These are phyloP conservation scores for Microdochium bolleyi DNA, from an alignment of 2,329 filamentous ascomycete species.

Conservation along the genomic window DNA sequence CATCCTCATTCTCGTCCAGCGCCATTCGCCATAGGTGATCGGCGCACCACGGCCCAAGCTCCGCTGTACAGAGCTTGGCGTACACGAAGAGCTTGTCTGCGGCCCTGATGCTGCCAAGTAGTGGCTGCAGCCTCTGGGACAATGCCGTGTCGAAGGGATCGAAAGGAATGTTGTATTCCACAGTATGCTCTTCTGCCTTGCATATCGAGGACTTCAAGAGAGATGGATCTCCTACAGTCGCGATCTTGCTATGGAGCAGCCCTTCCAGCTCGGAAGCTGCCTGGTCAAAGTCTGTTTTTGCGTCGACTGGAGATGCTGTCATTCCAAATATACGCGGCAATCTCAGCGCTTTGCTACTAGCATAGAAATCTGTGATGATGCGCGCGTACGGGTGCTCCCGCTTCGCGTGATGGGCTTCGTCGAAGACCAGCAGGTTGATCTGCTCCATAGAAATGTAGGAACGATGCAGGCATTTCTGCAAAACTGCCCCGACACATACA, in stretches of 20 bases:
- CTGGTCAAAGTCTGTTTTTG: slow-evolving; percentile 62
- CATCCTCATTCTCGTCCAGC: slow-evolving; percentile 50
- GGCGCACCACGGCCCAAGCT: slow-evolving; percentile 77
- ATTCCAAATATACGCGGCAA: slow-evolving; percentile 84
- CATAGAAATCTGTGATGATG: slow-evolving; percentile 84
- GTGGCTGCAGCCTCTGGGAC: slow-evolving; percentile 43
- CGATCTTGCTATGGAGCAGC: slow-evolving; percentile 74
- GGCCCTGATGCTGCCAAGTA: slow-evolving; percentile 29
- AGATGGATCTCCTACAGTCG: slow-evolving; percentile 53
- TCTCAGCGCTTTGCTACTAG: slow-evolving; percentile 26
- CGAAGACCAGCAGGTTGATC: slow-evolving; percentile 88
- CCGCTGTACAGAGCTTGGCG: slow-evolving; percentile 49
- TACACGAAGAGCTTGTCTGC: slow-evolving; percentile 53
- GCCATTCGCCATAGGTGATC: slow-evolving; percentile 73
- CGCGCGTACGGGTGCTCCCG: slow-evolving; percentile 85
- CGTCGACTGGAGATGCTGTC: slow-evolving; percentile 93
- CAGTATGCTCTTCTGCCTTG: slow-evolving; percentile 49
- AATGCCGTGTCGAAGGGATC: slow-evolving; percentile 56
- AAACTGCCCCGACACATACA: slow-evolving; percentile 85
- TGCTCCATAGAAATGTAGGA: slow-evolving; percentile 73
- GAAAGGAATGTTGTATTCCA: slow-evolving; percentile 41
- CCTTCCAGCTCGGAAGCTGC: slow-evolving; percentile 68
- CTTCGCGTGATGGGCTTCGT: slow-evolving; percentile 95
- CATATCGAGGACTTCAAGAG: slow-evolving; percentile 51
- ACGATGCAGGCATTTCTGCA: slow-evolving; percentile 69